These are phyloP conservation scores for Rusavskia elegans DNA, from an alignment of 495 filamentous ascomycete genomes.

Conservation along the genomic window DNA sequence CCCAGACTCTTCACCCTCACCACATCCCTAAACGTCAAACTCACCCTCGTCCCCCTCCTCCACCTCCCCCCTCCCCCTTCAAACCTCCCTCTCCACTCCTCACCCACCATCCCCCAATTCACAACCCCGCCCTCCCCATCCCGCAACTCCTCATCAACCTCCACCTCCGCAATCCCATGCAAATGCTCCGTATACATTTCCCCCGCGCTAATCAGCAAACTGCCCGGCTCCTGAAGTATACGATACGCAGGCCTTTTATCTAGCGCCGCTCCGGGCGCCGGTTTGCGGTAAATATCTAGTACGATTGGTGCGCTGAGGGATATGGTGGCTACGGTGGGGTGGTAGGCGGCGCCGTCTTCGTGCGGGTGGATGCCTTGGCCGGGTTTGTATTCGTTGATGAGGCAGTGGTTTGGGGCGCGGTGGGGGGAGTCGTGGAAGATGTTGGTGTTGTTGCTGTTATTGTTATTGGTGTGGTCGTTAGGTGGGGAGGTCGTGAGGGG, in stretches of 20 bases:
- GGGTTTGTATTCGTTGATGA: constrained; percentile 81
- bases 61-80: constrained; percentile 41
- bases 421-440: constrained; percentile 64
- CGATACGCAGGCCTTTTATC: constrained; percentile 27
- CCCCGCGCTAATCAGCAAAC: constrained; percentile 56
- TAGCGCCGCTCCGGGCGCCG: constrained; percentile 13
- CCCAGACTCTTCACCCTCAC: constrained; percentile 68
- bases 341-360: constrained; percentile 80
- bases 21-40: constrained; percentile 89
- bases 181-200: constrained; percentile 55
- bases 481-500: constrained; percentile 14
- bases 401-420: constrained; percentile 66
- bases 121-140: constrained; percentile 37
- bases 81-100: constrained; percentile 32
- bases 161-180: constrained; percentile 52
- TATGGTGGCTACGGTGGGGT: constrained; percentile 77
- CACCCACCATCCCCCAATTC: constrained; percentile 70
- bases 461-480: too few relatives aligned
- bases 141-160: constrained; percentile 42
- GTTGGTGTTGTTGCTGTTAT: not conserved
- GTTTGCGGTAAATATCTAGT: constrained; percentile 60
- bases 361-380: constrained; percentile 94
- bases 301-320: constrained; percentile 65
- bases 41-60: constrained; percentile 52
- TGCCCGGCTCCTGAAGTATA: constrained; percentile 76